Conservation (phyloP, 257 asterid species). For the Paulownia fortunei region DNA sequence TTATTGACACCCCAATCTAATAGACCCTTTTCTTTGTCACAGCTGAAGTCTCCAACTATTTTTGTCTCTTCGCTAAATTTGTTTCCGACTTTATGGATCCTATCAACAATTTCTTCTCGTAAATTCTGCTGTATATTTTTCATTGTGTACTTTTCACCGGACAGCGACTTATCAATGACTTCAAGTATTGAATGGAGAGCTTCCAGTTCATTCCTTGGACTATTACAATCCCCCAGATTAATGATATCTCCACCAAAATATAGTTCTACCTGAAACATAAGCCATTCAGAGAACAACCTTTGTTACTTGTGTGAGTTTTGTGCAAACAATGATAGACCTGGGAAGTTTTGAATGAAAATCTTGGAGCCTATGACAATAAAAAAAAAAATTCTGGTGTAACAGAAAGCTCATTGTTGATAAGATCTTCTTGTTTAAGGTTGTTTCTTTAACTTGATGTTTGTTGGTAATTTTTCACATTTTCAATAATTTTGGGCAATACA, state of each 20-base stretch:
- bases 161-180: constrained; percentile 50
- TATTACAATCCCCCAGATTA: constrained; percentile 44
- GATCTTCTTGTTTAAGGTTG: background rate
- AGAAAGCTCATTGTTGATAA: background rate
- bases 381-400: background rate
- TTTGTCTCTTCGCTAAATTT: constrained; percentile 49
- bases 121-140: constrained; percentile 42
- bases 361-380: background rate
- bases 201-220: constrained; percentile 88
- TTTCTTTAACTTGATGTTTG: background rate
- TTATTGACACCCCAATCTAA: constrained; percentile 69
- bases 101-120: constrained; percentile 44
- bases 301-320: constrained; percentile 11
- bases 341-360: background rate
- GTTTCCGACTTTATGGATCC: constrained; percentile 61
- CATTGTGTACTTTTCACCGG: constrained; percentile 30
- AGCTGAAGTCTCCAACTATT: constrained; percentile 40
- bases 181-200: constrained; percentile 68
- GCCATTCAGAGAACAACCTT: background rate
- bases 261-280: constrained; percentile 73
- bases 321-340: background rate
- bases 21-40: constrained; percentile 61
- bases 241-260: constrained; percentile 64
- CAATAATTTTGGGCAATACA: background rate
- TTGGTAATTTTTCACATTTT: background rate